Percentiles rank a stretch among this genome's conserved stretches.
These are phyloP conservation scores for Vicia villosa DNA, from an alignment of 306 rosid genomes.

Conservation along the genomic window DNA sequence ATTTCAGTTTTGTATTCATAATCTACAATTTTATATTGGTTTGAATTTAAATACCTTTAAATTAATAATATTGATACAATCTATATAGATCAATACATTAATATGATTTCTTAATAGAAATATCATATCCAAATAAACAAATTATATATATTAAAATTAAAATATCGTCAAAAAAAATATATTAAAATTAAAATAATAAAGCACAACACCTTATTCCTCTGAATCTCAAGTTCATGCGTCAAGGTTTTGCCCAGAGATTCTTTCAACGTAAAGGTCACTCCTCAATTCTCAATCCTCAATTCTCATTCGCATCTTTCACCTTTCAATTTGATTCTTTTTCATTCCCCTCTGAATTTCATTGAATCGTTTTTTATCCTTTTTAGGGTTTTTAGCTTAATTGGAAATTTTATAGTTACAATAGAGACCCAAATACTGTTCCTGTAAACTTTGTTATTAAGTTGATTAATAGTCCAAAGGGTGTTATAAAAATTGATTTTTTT, in stretches of 20 bases:
- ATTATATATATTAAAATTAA: too few relatives aligned
- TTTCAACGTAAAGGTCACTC: constrained; percentile 29
- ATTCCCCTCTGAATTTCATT: not conserved
- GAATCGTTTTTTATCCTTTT: not conserved
- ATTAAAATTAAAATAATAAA: not conserved
- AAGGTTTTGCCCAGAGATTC: not conserved
- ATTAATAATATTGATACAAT: too few relatives aligned
- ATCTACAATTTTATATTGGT: too few relatives aligned
- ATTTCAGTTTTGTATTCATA: too few relatives aligned
- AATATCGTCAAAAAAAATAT: too few relatives aligned
- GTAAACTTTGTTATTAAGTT: not conserved
- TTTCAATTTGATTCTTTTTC: not conserved
- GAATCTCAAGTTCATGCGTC: constrained; percentile 3
- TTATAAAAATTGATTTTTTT: not conserved
- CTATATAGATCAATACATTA: too few relatives aligned
- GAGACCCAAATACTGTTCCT: not conserved
- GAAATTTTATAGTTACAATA: not conserved
- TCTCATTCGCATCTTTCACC: not conserved
- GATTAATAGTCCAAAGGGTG: not conserved
- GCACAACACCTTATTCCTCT: not conserved
- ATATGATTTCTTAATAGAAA: too few relatives aligned
- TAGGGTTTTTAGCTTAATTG: not conserved
- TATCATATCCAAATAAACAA: too few relatives aligned
- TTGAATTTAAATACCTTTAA: too few relatives aligned
- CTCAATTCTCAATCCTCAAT: constrained; percentile 14